Conservation (phyloP, 257 asterid species). For the Plectranthus barbatus region DNA sequence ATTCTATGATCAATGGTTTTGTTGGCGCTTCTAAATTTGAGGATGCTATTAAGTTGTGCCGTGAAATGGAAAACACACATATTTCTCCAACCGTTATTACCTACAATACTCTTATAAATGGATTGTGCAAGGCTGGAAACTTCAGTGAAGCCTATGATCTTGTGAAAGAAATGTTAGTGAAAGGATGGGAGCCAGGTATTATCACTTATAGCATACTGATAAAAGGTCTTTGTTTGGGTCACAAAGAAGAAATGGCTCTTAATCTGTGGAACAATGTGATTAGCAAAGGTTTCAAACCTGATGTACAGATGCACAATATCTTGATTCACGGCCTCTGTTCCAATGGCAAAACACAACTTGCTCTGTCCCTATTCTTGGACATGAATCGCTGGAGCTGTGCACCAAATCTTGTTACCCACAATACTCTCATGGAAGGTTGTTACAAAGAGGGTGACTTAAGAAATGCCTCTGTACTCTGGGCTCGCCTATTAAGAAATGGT, state of each 20-base stretch:
- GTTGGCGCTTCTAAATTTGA: slow-evolving; percentile 50
- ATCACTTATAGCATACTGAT: slow-evolving; percentile 69
- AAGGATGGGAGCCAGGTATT: slow-evolving; percentile 56
- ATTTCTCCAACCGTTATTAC: slow-evolving; percentile 61
- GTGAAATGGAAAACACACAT: slow-evolving; percentile 41
- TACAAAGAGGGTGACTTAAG: slow-evolving; percentile 56
- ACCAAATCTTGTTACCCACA: slow-evolving; percentile 74
- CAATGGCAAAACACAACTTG: slow-evolving; percentile 44
- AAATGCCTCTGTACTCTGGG: slow-evolving; percentile 72
- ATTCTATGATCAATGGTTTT: slow-evolving; percentile 62
- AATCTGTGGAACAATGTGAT: slow-evolving; percentile 55
- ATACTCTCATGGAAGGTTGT: slow-evolving; percentile 91
- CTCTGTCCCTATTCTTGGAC: slow-evolving; percentile 50
- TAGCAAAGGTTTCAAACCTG: slow-evolving; percentile 55
- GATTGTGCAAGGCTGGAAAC: slow-evolving; percentile 63
- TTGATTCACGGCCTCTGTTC: slow-evolving; percentile 90
- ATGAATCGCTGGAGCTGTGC: slow-evolving; percentile 49
- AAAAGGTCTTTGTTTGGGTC: slow-evolving; percentile 65
- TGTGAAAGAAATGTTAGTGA: slow-evolving; percentile 71
- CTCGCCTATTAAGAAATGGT: slow-evolving; percentile 62
- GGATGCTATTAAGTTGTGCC: slow-evolving; percentile 47
- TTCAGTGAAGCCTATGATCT: slow-evolving; percentile 58
- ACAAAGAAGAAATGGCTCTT: slow-evolving; percentile 57
- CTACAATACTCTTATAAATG: slow-evolving; percentile 67
- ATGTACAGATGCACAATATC: slow-evolving; percentile 82